Base-by-base conservation (phyloP, 1,139 yeast genomes). In the Magnusiomyces suaveolens region DNA sequence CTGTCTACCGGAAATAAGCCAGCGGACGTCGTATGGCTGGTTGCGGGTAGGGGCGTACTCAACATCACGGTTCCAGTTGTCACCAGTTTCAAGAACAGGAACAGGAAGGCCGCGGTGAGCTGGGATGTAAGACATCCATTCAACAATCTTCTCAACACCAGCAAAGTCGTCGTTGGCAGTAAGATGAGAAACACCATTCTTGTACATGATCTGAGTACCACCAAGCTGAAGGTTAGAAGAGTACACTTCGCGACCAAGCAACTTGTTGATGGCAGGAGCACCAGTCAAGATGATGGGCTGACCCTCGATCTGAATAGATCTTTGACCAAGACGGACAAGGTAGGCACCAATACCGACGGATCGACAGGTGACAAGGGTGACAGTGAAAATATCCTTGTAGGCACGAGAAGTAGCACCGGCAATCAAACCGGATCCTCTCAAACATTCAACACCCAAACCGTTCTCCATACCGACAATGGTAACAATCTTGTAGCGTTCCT, bases 321-420 rank as follows among this genome's bases (percentile, higher is more conserved):
- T 87, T 78, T 92, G 97, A 68, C 98, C 98, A 62, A 92, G 80
- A 74, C 98, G 85, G 48, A 92, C 98, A 69, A 92, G 79, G 70
- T 92, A 92, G 50, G 98, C 98, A 78, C 98, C 98, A 72, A 92
- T 92, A 83, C 98, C 98, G 66, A 92, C 98, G 50, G 97, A 89
- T 78, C 98, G 84, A 76, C 97, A 90, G 24, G 98, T 92, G 54
- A 92, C 98, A 70, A 92, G 78, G 25, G 98, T 92, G 59, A 90
- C 83, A 36, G 98, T 92, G 76, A 92, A 92, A 60, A 92, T 92
- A 68, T 92, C 98, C 72, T 87, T 87, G 80, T 92, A 92, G 43
- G 98, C 98, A 70, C 89, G 84, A 4, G 97, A 87, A 52, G 98
- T 92, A 46, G 95, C 96, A 73, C 98, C 98, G 38, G 98, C 98